phyloP scores from a whole-genome alignment of 2,329 filamentous ascomycete species.

The Hymenoscyphus occultus region DNA sequence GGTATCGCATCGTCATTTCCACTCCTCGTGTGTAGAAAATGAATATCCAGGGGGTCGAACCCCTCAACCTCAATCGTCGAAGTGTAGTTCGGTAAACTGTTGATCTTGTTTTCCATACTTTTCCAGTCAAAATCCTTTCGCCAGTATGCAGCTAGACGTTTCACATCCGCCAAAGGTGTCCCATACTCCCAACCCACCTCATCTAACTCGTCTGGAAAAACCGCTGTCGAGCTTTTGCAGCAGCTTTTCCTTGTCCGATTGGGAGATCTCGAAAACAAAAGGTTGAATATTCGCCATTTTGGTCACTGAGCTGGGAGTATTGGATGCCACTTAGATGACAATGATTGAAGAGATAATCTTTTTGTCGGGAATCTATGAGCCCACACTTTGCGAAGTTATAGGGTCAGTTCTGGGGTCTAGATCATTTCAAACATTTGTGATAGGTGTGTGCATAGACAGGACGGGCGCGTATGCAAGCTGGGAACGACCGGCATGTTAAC shows the following conservation, averaged over 20 bases:
- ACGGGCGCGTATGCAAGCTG: too few species aligned
- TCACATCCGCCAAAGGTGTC: slow-evolving; percentile 56
- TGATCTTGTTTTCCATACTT: slow-evolving; percentile 54
- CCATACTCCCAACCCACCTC: slow-evolving; percentile 55
- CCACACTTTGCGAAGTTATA: too few species aligned
- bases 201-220: slow-evolving; percentile 56
- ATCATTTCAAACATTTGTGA: too few species aligned
- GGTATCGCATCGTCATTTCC: slow-evolving; percentile 51
- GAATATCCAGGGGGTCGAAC: slow-evolving; percentile 57
- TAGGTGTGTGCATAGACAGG: too few species aligned
- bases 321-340: too few species aligned
- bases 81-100: slow-evolving; percentile 55
- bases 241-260: not conserved
- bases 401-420: too few species aligned
- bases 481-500: too few species aligned
- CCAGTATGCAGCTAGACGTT: slow-evolving; percentile 57
- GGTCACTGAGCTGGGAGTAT: not conserved
- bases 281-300: not conserved
- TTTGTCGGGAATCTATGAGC: too few species aligned
- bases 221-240: slow-evolving; percentile 46
- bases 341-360: too few species aligned
- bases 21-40: slow-evolving; percentile 59
- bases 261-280: not conserved
- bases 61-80: slow-evolving; percentile 52
- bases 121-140: slow-evolving; percentile 57